Base-by-base conservation (phyloP, 208 protist genomes). In the Trypanosoma conorhini region DNA sequence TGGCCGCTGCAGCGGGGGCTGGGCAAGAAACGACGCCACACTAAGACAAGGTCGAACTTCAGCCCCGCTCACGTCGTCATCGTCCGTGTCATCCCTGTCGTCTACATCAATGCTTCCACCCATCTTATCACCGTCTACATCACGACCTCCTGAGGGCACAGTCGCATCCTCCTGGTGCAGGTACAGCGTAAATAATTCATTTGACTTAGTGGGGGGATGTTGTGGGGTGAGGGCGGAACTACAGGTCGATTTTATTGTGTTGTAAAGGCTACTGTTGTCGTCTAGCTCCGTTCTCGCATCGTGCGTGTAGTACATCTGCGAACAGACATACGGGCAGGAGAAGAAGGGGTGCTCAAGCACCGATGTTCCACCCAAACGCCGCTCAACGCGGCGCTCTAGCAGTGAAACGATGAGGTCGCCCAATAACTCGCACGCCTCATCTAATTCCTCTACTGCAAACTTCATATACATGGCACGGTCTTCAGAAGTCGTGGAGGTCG, bases 291-390 rank as follows among this genome's bases (percentile, higher is more conserved):
- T 28, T 15, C 21, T 0, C 7, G 28, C 21, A 48, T 38, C 28
- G 24, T 38, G 24, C 79, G 73, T 28, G 68, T 89, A 82, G 71
- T 94, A 96, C 42, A 96, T 66, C 76, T 94, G 82, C 30, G 88
- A 90, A 24, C 77, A 72, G 44, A 92, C 69, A 73, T 96, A 96
- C 12, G 63, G 13, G 70, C 88, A 94, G 26, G 78, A 79, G 74
- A 96, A 96, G 76, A 96, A 96, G 1, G 91, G 87, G 62, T 96
- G 91, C 63, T 94, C 87, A 58, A 96, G 77, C 30, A 96, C 91
- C 21, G 65, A 71, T 5, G 65, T 62, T 15, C 91, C 91, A 70
- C 67, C 69, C 15, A 96, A 79, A 3, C 91, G 88, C 52, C 79
- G 52, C 24, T 90, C 81, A 40, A 81, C 62, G 35, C 71, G 62